Evolutionary conservation across 257 asterid species (phyloP), one percentile per base, ranked within the genome.

Genomic region (Plectranthus barbatus): DNA sequence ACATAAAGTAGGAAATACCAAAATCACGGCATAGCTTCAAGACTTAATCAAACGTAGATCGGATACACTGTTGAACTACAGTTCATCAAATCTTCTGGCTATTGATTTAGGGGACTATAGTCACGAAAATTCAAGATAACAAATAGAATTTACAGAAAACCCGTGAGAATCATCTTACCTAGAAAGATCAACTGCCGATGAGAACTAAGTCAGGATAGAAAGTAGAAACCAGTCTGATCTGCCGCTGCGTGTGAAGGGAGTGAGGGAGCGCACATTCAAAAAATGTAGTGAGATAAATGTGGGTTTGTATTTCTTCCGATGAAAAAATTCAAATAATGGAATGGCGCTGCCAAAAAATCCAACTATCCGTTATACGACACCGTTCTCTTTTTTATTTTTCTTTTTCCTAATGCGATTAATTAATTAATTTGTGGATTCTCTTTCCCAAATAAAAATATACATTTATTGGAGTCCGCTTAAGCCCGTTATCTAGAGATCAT

Each of bases 291-390:
- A 34, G 60, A 13, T 42, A 24, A 0, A 0, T 12, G 52, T 34
- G 61, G 23, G 12, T 57, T 49, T 23, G 26, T 29, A 71, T 7
- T n/a, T n/a, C n/a, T n/a, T n/a, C n/a, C n/a, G n/a, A n/a, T n/a
- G n/a, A n/a, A n/a, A n/a, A n/a, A 45, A 71, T 76, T 67, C 63
- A 67, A 76, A 71, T 49, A 7, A 20, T 24, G 56, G 41, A 33
- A 55, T 37, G 57, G 57, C 77, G 72, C 68, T 49, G 48, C 46
- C 55, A n/a, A 21, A 59, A 26, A n/a, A 19, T 41, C 12, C 17
- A 41, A 66, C 54, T 49, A 15, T 48, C 52, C 47, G 11, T 36
- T 39, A 17, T 15, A 58, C 59, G 57, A 57, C 67, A 17, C 4
- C 67, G 66, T 2, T 17, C 10, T 9, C 0, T 2, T 17, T 6